Conservation (phyloP, 2,329 filamentous ascomycete genomes). For the Arachnomyces sp. region DNA sequence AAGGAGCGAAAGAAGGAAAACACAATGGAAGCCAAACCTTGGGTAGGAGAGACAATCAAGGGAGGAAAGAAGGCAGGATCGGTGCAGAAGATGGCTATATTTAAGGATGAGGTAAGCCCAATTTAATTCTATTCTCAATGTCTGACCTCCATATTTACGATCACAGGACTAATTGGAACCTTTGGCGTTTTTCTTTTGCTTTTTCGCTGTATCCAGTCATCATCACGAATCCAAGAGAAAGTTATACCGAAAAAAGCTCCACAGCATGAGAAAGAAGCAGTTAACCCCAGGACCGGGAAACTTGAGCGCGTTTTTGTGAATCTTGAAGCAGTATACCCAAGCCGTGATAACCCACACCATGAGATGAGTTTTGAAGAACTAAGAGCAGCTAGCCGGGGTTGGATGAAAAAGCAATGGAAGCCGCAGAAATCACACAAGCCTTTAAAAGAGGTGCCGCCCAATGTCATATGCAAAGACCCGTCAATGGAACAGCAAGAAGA, state of each 20-base stretch:
- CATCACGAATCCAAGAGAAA: conserved; percentile 30
- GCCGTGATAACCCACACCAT: conserved; percentile 59
- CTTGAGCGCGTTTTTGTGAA: conserved; percentile 83
- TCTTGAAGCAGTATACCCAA: conserved; percentile 76
- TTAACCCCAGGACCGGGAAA: conserved; percentile 76
- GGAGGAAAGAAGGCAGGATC: conserved; percentile 73
- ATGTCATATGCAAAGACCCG: conserved; percentile 19
- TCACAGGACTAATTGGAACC: conserved; percentile 81
- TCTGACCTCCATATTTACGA: conserved; percentile 65
- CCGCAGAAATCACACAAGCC: conserved; percentile 36
- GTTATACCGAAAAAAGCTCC: conserved; percentile 49
- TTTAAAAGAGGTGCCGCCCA: conserved; percentile 47
- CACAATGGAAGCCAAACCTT: conserved; percentile 72
- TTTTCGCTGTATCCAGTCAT: conserved; percentile 49
- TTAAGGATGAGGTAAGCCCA: conserved; percentile 86
- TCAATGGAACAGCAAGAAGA: conserved; percentile 13
- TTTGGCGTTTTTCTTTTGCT: conserved; percentile 27
- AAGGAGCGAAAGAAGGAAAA: conserved; percentile 94
- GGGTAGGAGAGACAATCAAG: conserved; percentile 86
- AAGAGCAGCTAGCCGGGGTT: conserved; percentile 67
- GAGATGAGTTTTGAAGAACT: conserved; percentile 92
- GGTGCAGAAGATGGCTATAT: conserved; percentile 77
- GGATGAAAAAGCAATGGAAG: conserved; percentile 50
- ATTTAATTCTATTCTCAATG: conserved; percentile 26
- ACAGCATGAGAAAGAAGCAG: conserved; percentile 70